Evolutionary conservation across 495 filamentous ascomycete genomes (phyloP).

Genomic region (Cudoniella acicularis): DNA sequence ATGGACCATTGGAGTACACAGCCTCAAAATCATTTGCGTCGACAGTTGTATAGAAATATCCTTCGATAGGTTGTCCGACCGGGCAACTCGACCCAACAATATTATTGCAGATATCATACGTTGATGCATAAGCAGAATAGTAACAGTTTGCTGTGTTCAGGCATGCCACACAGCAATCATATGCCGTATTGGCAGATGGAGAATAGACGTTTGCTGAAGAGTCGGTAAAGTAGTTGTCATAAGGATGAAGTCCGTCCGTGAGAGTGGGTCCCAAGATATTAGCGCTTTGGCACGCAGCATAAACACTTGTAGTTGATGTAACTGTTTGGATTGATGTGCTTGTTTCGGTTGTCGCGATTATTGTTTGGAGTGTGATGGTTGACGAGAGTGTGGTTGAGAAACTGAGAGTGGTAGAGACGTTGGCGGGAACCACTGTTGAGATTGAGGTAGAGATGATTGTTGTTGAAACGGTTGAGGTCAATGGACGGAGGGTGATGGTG

Average conservation of each 20-base stretch:
- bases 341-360: neutral
- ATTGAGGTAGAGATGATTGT: neutral
- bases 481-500: neutral
- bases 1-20: neutral
- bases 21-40: neutral
- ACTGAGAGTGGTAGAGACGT: neutral
- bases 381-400: neutral
- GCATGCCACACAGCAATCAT: neutral
- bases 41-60: neutral
- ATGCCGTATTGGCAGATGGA: neutral
- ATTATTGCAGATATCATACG: neutral
- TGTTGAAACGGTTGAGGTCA: neutral
- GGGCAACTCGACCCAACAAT: neutral
- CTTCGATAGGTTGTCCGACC: neutral
- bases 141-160: neutral
- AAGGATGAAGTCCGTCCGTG: neutral
- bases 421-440: neutral
- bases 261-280: neutral
- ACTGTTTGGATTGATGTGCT: neutral
- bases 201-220: neutral
- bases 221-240: neutral
- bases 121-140: neutral
- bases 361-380: neutral
- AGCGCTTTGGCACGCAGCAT: neutral
- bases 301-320: neutral